Evolutionary conservation across 129 eudicot species (phyloP).

Genomic region (Flaveria ramosissima): DNA sequence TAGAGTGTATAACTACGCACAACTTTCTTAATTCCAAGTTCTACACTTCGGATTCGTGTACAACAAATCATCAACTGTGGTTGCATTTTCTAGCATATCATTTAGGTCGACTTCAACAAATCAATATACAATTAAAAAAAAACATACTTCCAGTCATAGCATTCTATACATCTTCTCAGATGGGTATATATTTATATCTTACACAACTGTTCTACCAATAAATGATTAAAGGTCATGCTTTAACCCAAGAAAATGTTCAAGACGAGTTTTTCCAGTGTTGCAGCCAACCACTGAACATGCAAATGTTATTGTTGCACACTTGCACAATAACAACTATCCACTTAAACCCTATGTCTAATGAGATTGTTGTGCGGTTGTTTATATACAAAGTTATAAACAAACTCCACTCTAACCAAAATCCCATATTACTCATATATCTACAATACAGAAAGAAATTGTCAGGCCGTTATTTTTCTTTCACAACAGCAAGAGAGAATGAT

Average conservation of each 20-base stretch:
- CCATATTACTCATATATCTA: slow-evolving; percentile 2
- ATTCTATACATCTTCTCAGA: background rate
- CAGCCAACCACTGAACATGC: too few relatives aligned
- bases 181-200: background rate
- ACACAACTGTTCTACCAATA: slow-evolving; percentile 1
- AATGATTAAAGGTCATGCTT: background rate
- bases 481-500: background rate
- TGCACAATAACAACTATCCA: background rate
- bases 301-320: background rate
- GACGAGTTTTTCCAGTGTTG: background rate
- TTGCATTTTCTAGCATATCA: background rate
- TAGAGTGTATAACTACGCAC: too few relatives aligned
- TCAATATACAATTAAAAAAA: background rate
- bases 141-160: background rate
- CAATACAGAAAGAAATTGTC: background rate
- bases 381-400: background rate
- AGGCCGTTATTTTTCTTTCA: background rate
- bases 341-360: slow-evolving; percentile 18
- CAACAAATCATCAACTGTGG: slow-evolving; percentile 13
- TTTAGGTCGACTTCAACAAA: background rate
- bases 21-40: background rate
- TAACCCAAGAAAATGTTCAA: background rate
- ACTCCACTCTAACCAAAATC: slow-evolving; percentile 23
- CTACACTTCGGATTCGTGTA: background rate
- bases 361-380: background rate